Evolutionary conservation across 441 rosid species (phyloP).

Genomic region (Geranium incanum): DNA sequence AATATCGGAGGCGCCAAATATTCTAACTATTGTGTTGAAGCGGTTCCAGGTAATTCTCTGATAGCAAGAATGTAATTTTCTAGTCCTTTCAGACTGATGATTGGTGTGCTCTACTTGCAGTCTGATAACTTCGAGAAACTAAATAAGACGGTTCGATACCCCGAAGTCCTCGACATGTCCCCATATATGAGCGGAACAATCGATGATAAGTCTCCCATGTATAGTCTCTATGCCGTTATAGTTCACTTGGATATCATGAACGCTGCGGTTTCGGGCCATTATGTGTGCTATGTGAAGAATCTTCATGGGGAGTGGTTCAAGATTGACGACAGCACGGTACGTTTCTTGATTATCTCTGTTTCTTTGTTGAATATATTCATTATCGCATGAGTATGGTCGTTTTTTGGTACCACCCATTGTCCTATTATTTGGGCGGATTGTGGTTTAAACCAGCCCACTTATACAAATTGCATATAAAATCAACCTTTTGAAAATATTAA

Average conservation of each 20-base stretch:
- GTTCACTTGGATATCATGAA: conserved; percentile 63
- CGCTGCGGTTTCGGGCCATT: conserved; percentile 55
- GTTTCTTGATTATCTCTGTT: conserved; percentile 11
- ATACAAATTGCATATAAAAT: too few species aligned
- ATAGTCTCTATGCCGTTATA: conserved; percentile 60
- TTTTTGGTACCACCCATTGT: too few species aligned
- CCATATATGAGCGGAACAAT: conserved; percentile 48
- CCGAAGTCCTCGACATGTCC: conserved; percentile 49
- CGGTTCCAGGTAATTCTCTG: conserved; percentile 48
- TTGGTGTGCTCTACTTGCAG: conserved; percentile 25
- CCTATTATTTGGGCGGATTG: too few species aligned
- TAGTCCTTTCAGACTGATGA: not conserved
- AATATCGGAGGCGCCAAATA: conserved; percentile 55
- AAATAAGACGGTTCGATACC: conserved; percentile 48
- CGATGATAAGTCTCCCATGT: conserved; percentile 30
- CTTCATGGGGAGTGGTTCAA: conserved; percentile 51
- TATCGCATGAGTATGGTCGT: too few species aligned
- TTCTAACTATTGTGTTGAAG: conserved; percentile 59
- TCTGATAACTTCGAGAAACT: conserved; percentile 60
- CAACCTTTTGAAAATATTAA: too few species aligned
- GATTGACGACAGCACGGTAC: conserved; percentile 59
- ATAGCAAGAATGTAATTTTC: not conserved
- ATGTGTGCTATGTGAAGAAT: conserved; percentile 60
- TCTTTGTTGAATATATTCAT: too few species aligned
- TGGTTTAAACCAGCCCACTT: too few species aligned